A percentile compares a stretch with the other conserved stretches of the same genome.
These are phyloP conservation scores for Nannochloris sp. DNA, from an alignment of 139 green algal genomes.

Conservation along the genomic window DNA sequence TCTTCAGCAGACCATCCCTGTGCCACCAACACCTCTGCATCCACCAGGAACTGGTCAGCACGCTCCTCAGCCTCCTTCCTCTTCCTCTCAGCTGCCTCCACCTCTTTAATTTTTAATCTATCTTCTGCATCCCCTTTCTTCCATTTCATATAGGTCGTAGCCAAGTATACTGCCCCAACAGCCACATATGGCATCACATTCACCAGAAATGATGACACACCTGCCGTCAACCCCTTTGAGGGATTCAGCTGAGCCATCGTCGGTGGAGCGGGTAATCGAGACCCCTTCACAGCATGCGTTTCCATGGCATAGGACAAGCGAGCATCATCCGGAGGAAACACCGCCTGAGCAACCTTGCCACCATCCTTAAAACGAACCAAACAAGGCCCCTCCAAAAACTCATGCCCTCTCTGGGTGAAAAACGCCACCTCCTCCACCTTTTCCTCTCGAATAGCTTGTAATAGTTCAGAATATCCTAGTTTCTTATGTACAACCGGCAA, in stretches of 20 bases:
- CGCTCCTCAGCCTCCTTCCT: conserved; percentile 16
- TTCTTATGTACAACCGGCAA: conserved; percentile 30
- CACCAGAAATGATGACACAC: conserved; percentile 3
- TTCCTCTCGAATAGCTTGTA: conserved; percentile 49
- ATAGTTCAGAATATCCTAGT: conserved; percentile 40
- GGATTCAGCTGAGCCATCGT: conserved; percentile 15
- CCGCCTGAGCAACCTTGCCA: conserved; percentile 41
- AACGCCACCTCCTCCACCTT: conserved; percentile 46
- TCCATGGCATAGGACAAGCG: conserved; percentile 53
- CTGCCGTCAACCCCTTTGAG: conserved; percentile 1
- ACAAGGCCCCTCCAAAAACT: conserved; percentile 42
- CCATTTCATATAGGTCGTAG: conserved; percentile 26
- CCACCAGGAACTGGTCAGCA: conserved; percentile 8
- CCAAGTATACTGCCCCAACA: conserved; percentile 33
- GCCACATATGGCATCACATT: conserved; percentile 29
- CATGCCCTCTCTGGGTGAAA: conserved; percentile 27
- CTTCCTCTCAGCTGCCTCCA: conserved; percentile 21
- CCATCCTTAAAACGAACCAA: conserved; percentile 40
- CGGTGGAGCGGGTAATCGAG: conserved; percentile 8
- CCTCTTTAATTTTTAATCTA: conserved; percentile 38
- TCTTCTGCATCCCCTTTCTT: conserved; percentile 49
- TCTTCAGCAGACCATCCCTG: conserved; percentile 3
- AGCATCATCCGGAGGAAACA: conserved; percentile 48
- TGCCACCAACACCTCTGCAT: conserved; percentile 9
- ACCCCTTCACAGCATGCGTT: conserved; percentile 42